These are phyloP conservation scores for Backusella parvicylindrica DNA, from an alignment of 192 early-diverging fungal species.

Conservation along the genomic window DNA sequence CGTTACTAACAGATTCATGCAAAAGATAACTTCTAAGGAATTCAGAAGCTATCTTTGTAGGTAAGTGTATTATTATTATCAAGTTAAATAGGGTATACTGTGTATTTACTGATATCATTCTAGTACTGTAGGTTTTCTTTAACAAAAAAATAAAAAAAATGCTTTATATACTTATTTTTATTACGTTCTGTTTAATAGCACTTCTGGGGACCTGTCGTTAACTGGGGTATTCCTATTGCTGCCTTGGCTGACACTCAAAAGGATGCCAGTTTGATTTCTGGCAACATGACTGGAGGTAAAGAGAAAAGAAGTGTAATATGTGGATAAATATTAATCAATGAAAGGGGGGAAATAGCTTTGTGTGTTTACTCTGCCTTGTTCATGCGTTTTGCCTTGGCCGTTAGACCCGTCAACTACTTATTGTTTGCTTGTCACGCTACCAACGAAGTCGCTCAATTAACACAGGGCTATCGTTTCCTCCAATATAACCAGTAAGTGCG, in stretches of 20 bases:
- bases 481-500: slow-evolving; percentile 67
- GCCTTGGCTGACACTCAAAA: slow-evolving; percentile 91
- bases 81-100: background rate
- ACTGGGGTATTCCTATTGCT: slow-evolving; percentile 95
- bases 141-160: background rate
- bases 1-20: slow-evolving; percentile 34
- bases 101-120: slow-evolving; percentile 27
- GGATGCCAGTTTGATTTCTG: slow-evolving; percentile 86
- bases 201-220: slow-evolving; percentile 65
- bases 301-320: background rate
- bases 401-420: slow-evolving; percentile 85
- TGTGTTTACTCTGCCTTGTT: slow-evolving; percentile 88
- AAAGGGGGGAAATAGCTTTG: slow-evolving; percentile 50
- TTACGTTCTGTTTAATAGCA: slow-evolving; percentile 30
- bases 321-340: background rate
- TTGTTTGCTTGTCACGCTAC: slow-evolving; percentile 92
- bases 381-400: slow-evolving; percentile 94
- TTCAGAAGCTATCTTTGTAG: slow-evolving; percentile 72
- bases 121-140: slow-evolving; percentile 44
- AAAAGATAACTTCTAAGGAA: slow-evolving; percentile 57
- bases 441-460: slow-evolving; percentile 87
- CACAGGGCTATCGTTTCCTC: slow-evolving; percentile 82
- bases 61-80: slow-evolving; percentile 16
- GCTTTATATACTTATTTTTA: background rate
- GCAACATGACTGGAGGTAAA: slow-evolving; percentile 87